phyloP scores from a whole-genome alignment of 352 stramenopile genomes.

The Globisporangium yorkense region DNA sequence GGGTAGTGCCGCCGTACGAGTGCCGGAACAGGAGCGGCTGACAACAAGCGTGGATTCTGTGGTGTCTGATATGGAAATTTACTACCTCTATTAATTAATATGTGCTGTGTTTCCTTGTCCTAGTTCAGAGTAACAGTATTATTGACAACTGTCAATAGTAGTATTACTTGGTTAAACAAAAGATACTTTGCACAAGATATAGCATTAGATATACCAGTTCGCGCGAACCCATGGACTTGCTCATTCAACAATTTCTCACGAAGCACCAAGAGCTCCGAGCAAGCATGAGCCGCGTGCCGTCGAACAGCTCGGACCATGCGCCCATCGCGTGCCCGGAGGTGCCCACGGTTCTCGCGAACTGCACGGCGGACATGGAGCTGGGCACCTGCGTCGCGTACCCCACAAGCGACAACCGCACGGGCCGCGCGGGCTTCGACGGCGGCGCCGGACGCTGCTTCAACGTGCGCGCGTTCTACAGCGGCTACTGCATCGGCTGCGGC shows the following conservation, averaged over 20 bases:
- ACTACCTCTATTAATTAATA: no score
- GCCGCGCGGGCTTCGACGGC: neutral
- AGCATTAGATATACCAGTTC: neutral
- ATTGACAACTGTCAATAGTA: no score
- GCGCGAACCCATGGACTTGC: neutral
- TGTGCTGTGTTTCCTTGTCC: no score
- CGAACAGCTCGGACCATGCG: neutral
- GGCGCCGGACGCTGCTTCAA: neutral
- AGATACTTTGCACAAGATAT: neutral
- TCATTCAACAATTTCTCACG: neutral
- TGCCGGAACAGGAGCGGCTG: no score
- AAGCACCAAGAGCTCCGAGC: neutral
- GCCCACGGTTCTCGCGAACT: constrained; percentile 1
- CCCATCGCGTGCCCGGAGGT: constrained; percentile 1
- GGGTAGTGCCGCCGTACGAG: no score
- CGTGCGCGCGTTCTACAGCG: neutral
- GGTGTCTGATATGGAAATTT: no score
- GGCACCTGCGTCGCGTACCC: neutral
- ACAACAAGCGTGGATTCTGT: no score
- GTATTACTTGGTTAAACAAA: neutral
- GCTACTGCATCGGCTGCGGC: neutral
- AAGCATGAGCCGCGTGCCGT: neutral
- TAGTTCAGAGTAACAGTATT: no score
- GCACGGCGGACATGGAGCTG: neutral
- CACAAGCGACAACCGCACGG: neutral